Evolutionary conservation across 2,329 filamentous ascomycete genomes (phyloP).

Genomic region (Pezicula radicicola): DNA sequence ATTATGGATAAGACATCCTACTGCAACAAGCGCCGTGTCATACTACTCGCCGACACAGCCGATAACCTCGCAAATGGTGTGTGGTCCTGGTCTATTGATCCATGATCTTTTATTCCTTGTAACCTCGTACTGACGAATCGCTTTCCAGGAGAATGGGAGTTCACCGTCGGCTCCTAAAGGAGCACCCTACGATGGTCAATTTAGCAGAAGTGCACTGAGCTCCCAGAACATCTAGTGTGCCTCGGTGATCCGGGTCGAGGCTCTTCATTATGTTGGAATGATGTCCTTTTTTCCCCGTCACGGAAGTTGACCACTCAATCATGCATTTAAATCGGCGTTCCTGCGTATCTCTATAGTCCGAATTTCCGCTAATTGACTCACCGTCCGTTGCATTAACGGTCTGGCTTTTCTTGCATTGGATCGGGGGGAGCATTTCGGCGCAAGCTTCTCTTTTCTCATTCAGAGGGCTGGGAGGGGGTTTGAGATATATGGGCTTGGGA

Average conservation of each 20-base stretch:
- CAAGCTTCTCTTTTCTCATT: not conserved
- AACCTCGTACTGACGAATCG: not conserved
- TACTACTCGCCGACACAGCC: constrained; percentile 87
- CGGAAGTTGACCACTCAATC: constrained; percentile 2
- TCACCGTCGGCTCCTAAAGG: constrained; percentile 9
- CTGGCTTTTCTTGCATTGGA: not conserved
- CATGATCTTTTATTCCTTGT: not conserved
- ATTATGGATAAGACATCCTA: constrained; percentile 99
- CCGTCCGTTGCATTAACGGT: constrained; percentile 1
- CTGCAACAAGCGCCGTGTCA: constrained; percentile 88
- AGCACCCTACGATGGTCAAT: not conserved
- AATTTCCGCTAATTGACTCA: too few relatives aligned
- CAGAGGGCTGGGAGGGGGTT: not conserved
- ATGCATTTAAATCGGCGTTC: not conserved
- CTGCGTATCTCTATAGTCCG: too few relatives aligned
- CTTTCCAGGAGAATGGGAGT: constrained; percentile 18
- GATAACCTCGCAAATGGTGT: constrained; percentile 85
- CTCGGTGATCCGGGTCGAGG: too few relatives aligned
- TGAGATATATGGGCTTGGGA: not conserved
- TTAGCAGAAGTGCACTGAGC: not conserved
- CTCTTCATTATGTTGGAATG: not conserved
- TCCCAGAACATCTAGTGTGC: not conserved
- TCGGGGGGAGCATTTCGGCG: not conserved
- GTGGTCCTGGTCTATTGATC: constrained; percentile 29
- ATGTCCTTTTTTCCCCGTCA: not conserved